These are phyloP conservation scores for Domatiomyces catenatus DNA, from an alignment of 2,329 filamentous ascomycete species.

Conservation along the genomic window DNA sequence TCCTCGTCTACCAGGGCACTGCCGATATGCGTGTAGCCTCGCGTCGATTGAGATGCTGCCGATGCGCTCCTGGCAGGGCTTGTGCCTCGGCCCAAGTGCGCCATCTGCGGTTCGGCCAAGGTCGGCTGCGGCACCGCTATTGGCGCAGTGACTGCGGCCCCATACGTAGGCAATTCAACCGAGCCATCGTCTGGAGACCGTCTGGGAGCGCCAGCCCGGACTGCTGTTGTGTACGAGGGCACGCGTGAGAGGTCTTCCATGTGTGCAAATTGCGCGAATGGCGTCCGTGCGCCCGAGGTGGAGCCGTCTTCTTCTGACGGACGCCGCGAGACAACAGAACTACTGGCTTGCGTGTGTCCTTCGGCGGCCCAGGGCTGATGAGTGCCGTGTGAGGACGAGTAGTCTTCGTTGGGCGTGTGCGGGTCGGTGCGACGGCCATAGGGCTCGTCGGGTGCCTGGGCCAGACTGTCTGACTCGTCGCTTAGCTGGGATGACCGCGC, in stretches of 20 bases:
- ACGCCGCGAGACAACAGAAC: conserved; percentile 28
- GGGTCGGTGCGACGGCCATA: conserved; percentile 9
- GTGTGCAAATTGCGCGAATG: conserved; percentile 35
- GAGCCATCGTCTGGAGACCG: conserved; percentile 26
- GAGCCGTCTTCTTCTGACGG: conserved; percentile 30
- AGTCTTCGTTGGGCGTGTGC: conserved; percentile 5
- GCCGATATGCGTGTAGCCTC: not conserved
- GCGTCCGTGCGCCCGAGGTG: conserved; percentile 30
- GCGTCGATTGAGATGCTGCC: conserved; percentile 15
- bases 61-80: conserved; percentile 22
- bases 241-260: conserved; percentile 55
- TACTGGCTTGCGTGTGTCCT: conserved; percentile 3
- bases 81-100: conserved; percentile 24
- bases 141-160: conserved; percentile 31
- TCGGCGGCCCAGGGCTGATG: not conserved
- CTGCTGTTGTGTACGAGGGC: conserved; percentile 61
- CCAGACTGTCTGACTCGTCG: conserved; percentile 1
- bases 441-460: not conserved
- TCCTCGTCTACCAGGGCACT: conserved; percentile 24
- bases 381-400: conserved; percentile 2
- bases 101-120: conserved; percentile 25
- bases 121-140: conserved; percentile 13
- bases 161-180: conserved; percentile 47
- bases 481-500: not conserved
- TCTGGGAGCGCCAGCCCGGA: conserved; percentile 47